phyloP scores from a whole-genome alignment of 805 yeast genomes.

The Zygosaccharomyces bailii region DNA sequence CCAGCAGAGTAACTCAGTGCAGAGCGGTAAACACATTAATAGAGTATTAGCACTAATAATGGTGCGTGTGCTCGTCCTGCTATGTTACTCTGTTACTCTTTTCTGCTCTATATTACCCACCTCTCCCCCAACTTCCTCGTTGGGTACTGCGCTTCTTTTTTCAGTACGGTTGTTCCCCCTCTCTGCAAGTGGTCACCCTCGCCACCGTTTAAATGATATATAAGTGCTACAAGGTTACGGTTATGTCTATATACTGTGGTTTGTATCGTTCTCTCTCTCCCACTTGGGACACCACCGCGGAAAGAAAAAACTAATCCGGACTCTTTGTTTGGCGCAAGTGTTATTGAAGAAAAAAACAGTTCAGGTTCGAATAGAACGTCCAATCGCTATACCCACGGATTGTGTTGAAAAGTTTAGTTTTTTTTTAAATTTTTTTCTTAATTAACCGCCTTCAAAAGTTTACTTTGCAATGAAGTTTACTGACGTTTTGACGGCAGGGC shows the following conservation, averaged over 20 bases:
- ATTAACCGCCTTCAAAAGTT: neutral
- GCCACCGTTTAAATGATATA: neutral
- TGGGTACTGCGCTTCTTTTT: neutral
- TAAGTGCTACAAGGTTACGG: neutral
- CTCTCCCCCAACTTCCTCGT: neutral
- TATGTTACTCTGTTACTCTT: neutral
- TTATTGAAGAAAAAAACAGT: neutral
- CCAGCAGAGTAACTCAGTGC: neutral
- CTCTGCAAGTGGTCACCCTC: neutral
- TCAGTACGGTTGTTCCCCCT: conserved; percentile 1
- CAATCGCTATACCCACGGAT: conserved; percentile 5
- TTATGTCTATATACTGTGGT: neutral
- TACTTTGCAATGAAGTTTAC: conserved; percentile 11
- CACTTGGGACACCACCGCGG: conserved; percentile 4
- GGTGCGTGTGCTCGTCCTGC: no score
- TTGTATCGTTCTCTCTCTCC: neutral
- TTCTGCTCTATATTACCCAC: neutral
- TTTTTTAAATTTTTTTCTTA: neutral
- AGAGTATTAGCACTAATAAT: no score
- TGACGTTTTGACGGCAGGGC: conserved; percentile 6
- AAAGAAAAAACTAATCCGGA: conserved; percentile 7
- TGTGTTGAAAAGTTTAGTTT: neutral
- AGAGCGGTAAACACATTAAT: conserved; percentile 4
- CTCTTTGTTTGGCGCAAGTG: conserved; percentile 1
- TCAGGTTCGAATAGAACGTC: conserved; percentile 8